A percentile compares a stretch with the other conserved stretches of the same genome.
These are phyloP conservation scores for Bathelium albidoporum DNA, from an alignment of 495 filamentous ascomycete genomes.

Conservation along the genomic window DNA sequence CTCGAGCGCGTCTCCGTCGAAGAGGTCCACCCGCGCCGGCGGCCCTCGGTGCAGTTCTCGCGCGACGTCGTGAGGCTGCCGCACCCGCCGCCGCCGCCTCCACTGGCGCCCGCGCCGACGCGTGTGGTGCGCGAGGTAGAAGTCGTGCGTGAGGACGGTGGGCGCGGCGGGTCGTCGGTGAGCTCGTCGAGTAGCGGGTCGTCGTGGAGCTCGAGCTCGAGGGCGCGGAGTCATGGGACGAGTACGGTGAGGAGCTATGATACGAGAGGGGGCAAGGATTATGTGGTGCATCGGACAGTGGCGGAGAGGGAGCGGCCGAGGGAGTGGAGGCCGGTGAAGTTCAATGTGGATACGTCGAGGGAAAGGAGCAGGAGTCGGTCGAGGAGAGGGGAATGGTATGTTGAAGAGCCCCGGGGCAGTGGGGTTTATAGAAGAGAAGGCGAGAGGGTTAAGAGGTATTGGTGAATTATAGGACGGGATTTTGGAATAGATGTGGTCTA, in stretches of 20 bases:
- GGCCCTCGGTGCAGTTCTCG: neutral
- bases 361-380: neutral
- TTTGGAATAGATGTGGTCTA: too few species aligned
- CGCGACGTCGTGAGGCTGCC: neutral
- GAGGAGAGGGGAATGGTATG: neutral
- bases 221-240: neutral
- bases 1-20: neutral
- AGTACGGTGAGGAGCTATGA: slow-evolving; percentile 10
- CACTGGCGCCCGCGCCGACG: neutral
- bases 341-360: slow-evolving; percentile 11
- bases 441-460: neutral
- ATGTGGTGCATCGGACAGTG: neutral
- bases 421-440: neutral
- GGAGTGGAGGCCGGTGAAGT: slow-evolving; percentile 7
- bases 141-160: neutral
- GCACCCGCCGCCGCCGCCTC: neutral
- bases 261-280: slow-evolving; percentile 12
- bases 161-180: neutral
- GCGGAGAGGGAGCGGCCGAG: slow-evolving; percentile 10
- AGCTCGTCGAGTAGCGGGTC: neutral
- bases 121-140: slow-evolving; percentile 2
- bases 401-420: neutral
- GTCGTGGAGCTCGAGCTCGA: neutral
- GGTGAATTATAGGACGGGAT: neutral
- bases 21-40: neutral